Percentiles rank a stretch among this genome's conserved stretches.
These are phyloP conservation scores for Phytophthora megakarya DNA, from an alignment of 352 stramenopile species.

Conservation along the genomic window DNA sequence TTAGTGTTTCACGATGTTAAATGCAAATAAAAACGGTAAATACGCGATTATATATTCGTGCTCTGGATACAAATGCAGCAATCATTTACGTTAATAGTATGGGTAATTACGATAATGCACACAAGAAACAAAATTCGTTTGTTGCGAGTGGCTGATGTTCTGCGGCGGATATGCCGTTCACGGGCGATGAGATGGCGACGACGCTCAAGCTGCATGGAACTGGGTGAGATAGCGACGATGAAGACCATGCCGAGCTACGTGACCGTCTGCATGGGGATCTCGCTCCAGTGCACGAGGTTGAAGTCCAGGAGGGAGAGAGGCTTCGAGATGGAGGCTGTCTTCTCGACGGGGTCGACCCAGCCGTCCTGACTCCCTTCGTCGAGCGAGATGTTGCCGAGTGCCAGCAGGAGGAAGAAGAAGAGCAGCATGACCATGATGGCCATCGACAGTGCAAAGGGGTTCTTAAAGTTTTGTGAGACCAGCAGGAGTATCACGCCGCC, in stretches of 20 bases:
- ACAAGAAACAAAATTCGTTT: too few species aligned
- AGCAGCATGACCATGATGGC: slow-evolving; percentile 87
- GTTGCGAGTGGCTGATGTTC: too few species aligned
- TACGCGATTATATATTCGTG: too few species aligned
- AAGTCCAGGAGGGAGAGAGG: slow-evolving; percentile 92
- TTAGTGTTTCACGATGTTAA: too few species aligned
- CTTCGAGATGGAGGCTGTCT: slow-evolving; percentile 52
- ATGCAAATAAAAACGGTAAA: too few species aligned
- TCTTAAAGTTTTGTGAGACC: slow-evolving; percentile 72
- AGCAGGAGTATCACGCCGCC: slow-evolving; percentile 78
- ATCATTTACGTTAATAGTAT: too few species aligned
- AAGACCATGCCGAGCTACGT: slow-evolving; percentile 96
- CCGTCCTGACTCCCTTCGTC: slow-evolving; percentile 87
- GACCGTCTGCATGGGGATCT: slow-evolving; percentile 86
- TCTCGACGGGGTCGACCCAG: slow-evolving; percentile 82
- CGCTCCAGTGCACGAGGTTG: slow-evolving; percentile 84
- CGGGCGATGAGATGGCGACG: slow-evolving; percentile 95
- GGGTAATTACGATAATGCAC: too few species aligned
- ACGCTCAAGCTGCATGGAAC: slow-evolving; percentile 97
- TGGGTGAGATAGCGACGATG: slow-evolving; percentile 96
- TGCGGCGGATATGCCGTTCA: too few species aligned
- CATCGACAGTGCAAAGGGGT: slow-evolving; percentile 61
- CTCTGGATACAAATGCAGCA: too few species aligned
- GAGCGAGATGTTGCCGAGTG: slow-evolving; percentile 70
- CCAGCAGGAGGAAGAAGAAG: slow-evolving; percentile 91